Conservation (phyloP, 2,329 filamentous ascomycete genomes). For the Penicillium verrucosum region DNA sequence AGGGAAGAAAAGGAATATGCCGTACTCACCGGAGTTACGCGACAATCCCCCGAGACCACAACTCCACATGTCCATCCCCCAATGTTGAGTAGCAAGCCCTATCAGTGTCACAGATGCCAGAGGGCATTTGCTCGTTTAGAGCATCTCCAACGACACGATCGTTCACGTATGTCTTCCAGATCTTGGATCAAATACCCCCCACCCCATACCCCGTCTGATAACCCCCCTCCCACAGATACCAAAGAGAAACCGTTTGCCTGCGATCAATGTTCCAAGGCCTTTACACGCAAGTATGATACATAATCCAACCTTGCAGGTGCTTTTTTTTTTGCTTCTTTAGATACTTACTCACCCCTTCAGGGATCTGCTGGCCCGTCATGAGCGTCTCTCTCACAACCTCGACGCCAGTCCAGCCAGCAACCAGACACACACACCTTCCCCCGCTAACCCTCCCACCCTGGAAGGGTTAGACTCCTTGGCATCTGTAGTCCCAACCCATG, state of each 20-base stretch:
- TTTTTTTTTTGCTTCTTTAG: background rate
- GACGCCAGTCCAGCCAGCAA: slow-evolving; percentile 11
- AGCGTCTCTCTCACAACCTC: slow-evolving; percentile 28
- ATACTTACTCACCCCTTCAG: slow-evolving; percentile 20
- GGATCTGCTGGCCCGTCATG: slow-evolving; percentile 33
- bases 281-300: slow-evolving; percentile 32
- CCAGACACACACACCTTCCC: slow-evolving; percentile 18
- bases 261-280: slow-evolving; percentile 32
- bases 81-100: slow-evolving; percentile 21
- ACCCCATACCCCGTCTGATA: slow-evolving; percentile 13
- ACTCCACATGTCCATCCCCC: background rate
- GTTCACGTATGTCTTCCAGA: slow-evolving; percentile 27
- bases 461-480: slow-evolving; percentile 30
- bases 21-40: background rate
- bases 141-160: slow-evolving; percentile 37
- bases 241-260: slow-evolving; percentile 36
- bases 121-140: slow-evolving; percentile 33
- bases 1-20: background rate
- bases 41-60: background rate
- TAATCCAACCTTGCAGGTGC: background rate
- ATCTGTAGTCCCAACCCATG: slow-evolving; percentile 27
- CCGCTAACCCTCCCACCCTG: slow-evolving; percentile 16
- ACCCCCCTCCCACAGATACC: slow-evolving; percentile 27
- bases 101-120: slow-evolving; percentile 32
- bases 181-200: background rate